Percentiles rank a stretch among this genome's conserved stretches.
phyloP scores from a whole-genome alignment of 2,329 filamentous ascomycete genomes.

The Trichocomaceae sp. region DNA sequence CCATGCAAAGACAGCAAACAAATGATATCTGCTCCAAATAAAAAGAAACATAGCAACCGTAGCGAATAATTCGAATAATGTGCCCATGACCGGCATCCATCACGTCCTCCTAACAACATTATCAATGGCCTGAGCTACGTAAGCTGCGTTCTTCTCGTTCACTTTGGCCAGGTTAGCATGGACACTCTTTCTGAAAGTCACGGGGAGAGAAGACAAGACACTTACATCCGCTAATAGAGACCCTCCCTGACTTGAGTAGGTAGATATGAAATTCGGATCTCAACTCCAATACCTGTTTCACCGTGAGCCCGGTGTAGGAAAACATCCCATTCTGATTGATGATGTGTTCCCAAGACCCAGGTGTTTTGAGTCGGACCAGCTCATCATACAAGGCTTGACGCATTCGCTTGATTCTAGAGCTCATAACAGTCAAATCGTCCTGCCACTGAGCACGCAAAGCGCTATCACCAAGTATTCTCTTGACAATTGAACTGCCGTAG shows the following conservation, averaged over 20 bases:
- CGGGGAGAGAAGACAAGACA: background rate
- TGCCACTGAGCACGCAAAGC: constrained; percentile 82
- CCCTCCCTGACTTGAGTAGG: constrained; percentile 35
- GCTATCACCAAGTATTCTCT: constrained; percentile 70
- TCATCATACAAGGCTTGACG: constrained; percentile 69
- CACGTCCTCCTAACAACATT: constrained; percentile 29
- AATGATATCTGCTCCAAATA: background rate
- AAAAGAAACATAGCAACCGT: background rate
- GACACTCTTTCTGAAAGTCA: background rate
- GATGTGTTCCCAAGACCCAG: constrained; percentile 95
- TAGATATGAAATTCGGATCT: constrained; percentile 40
- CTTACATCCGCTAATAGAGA: constrained; percentile 37
- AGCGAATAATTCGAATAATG: background rate
- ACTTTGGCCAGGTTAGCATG: constrained; percentile 21
- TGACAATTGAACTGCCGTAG: constrained; percentile 80
- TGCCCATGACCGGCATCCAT: background rate
- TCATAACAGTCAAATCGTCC: constrained; percentile 82
- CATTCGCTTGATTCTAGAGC: constrained; percentile 88
- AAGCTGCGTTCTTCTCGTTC: constrained; percentile 35
- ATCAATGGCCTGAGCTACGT: constrained; percentile 35
- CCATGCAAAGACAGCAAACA: background rate
- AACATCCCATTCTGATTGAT: constrained; percentile 89
- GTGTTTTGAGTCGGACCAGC: constrained; percentile 76
- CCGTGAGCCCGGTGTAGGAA: constrained; percentile 58
- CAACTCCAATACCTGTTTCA: constrained; percentile 38